A percentile compares a stretch with the other conserved stretches of the same genome.
These are phyloP conservation scores for Aspergillus udagawae DNA, from an alignment of 2,329 filamentous ascomycete genomes.

Conservation along the genomic window DNA sequence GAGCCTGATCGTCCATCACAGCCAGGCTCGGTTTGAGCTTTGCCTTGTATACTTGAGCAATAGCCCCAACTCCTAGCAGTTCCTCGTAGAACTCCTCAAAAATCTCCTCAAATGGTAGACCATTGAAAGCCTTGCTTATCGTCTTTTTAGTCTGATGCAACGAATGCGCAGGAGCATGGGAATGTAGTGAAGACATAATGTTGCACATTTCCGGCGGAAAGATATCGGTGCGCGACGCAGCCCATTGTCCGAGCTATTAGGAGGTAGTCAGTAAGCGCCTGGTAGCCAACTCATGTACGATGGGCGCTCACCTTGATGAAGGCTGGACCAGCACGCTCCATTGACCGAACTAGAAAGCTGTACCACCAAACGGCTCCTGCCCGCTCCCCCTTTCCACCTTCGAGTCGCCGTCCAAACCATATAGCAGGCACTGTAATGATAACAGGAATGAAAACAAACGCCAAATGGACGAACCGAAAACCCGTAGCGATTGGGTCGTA, in stretches of 20 bases:
- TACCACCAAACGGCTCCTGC: conserved; percentile 93
- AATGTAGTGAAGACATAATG: conserved; percentile 92
- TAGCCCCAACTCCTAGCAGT: conserved; percentile 89
- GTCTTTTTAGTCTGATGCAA: conserved; percentile 73
- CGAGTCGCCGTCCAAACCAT: conserved; percentile 67
- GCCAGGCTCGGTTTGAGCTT: conserved; percentile 79
- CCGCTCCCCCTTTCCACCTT: conserved; percentile 68
- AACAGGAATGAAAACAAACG: conserved; percentile 87
- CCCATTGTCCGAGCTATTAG: conserved; percentile 86
- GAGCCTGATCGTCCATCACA: conserved; percentile 55
- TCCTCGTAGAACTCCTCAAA: conserved; percentile 92
- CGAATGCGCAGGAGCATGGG: conserved; percentile 88
- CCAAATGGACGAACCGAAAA: conserved; percentile 79
- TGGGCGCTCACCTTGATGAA: conserved; percentile 79
- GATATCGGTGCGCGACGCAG: conserved; percentile 91
- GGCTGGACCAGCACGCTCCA: conserved; percentile 90
- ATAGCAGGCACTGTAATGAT: conserved; percentile 73
- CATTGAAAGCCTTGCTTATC: conserved; percentile 76
- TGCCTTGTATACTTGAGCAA: conserved; percentile 96
- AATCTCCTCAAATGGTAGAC: conserved; percentile 77
- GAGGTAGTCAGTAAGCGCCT: conserved; percentile 1
- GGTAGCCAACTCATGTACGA: background rate
- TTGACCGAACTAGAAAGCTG: conserved; percentile 74
- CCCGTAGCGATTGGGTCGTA: conserved; percentile 81
- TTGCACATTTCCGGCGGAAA: conserved; percentile 90